Evolutionary conservation across 2,329 filamentous ascomycete species (phyloP), one percentile per base, ranked within the genome.

Genomic region (Diplodia scrobiculata): DNA sequence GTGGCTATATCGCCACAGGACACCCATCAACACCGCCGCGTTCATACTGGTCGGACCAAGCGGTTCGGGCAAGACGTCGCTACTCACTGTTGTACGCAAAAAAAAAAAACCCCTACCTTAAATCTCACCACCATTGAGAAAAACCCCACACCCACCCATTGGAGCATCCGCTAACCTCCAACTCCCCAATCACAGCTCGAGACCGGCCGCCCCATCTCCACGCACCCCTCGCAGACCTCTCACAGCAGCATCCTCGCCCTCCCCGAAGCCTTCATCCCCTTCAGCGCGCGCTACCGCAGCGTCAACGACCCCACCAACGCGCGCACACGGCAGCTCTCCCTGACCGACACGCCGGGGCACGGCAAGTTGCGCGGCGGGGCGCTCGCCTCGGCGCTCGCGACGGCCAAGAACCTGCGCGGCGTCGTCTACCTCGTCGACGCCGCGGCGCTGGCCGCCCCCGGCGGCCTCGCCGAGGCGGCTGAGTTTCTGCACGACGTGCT

Each of bases 261-360:
- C 10, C 85, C 86, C 19, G 74, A 82, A 21, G 77, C 79, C 13
- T 79, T 83, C 13, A 77, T 79, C 9, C 81, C 86, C 10, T 80
- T 80, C 25, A 87, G 86, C 32, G 84, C 87, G 67, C 83, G 84
- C 72, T 91, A 87, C 77, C 86, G 89, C 70, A 89, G 87, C 51
- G 78, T 81, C 29, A 86, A 89, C 73, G 89, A 91, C 74, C 84
- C 86, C 27, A 83, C 86, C 10, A 79, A 79, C 58, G 74, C 75
- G 67, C 78, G 81, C 68, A 71, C 77, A 2, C 87, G 89, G 74
- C 89, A 87, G 75, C 91, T 95, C 76, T 81, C 90, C 48, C 81
- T 98, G 38, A 81, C 91, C 74, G 95, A 99, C 80, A 98, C 94
- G 0, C 95, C 95, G 0, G 95, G 95, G 47, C 95, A 99, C 80